Percentiles rank a stretch among this genome's conserved stretches.
Evolutionary conservation across 768 basidiomycete genomes (phyloP).

Genomic region (Naganishia antarctica): DNA sequence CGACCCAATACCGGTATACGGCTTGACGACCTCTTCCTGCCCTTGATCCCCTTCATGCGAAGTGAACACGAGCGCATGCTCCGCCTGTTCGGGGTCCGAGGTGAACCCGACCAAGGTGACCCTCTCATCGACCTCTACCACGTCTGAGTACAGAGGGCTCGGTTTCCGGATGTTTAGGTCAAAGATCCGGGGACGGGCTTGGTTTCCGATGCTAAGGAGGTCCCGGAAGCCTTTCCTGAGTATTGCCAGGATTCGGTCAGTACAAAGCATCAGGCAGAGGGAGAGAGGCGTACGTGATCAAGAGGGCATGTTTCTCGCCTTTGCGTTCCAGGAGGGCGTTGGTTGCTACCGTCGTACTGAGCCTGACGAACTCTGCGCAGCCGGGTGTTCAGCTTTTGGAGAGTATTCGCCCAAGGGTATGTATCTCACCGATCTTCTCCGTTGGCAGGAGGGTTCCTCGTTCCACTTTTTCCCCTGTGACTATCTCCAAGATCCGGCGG

Average conservation of each 20-base stretch:
- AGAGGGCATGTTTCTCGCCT: slow-evolving; percentile 80
- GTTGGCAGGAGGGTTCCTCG: slow-evolving; percentile 61
- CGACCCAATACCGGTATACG: slow-evolving; percentile 69
- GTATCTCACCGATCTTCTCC: slow-evolving; percentile 40
- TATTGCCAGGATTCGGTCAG: not conserved
- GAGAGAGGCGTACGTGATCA: slow-evolving; percentile 65
- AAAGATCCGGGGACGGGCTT: slow-evolving; percentile 89
- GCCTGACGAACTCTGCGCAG: slow-evolving; percentile 75
- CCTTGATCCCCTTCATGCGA: too few relatives aligned
- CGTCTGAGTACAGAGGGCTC: slow-evolving; percentile 66
- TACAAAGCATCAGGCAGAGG: not conserved
- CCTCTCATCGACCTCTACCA: slow-evolving; percentile 73
- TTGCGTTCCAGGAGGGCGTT: slow-evolving; percentile 93
- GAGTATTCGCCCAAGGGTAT: not conserved
- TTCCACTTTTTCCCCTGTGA: slow-evolving; percentile 64
- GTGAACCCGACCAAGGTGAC: slow-evolving; percentile 92
- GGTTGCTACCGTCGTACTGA: slow-evolving; percentile 92
- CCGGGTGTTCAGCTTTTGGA: not conserved
- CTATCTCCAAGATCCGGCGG: slow-evolving; percentile 72
- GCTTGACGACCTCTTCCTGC: slow-evolving; percentile 54
- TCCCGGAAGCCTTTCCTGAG: slow-evolving; percentile 53
- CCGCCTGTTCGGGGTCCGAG: slow-evolving; percentile 74
- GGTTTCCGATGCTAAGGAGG: slow-evolving; percentile 87
- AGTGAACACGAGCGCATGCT: slow-evolving; percentile 72
- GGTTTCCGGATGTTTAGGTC: slow-evolving; percentile 71